Evolutionary conservation across 129 eudicot genomes (phyloP), one percentile per base, ranked within the genome.

Genomic region (Rutidosis leptorrhynchoides): DNA sequence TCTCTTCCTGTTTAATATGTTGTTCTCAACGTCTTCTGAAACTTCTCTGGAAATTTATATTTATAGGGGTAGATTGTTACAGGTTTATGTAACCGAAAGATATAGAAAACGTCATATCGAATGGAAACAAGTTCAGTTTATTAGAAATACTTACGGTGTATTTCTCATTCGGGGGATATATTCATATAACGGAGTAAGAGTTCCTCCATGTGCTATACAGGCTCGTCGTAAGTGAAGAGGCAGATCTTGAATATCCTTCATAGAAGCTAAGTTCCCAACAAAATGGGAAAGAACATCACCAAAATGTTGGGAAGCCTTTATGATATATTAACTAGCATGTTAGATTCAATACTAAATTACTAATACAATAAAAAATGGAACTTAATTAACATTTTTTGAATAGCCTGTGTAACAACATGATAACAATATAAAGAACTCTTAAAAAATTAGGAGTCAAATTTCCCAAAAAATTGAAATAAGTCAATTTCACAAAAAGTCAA

Each of bases 261-360:
- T 63, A 33, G 90, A 84, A 65, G 93, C 90, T 62, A 94, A 79
- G 71, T 75, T 76, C 72, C 90, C 90, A 82, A 86, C 81, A 78
- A 86, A 94, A 48, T 77, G 78, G 68, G 90, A 84, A 57, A 94
- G 84, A 51, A 94, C 89, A 70, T 94, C 87, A 67, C 97, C 97
- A 55, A 94, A 94, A 84, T 94, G 95, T 76, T 89, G 99, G 72
- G 99, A 94, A 75, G 99, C 99, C 99, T 94, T 48, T 72, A 42
- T 48, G 10, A 67, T 17, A 58, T 58, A 71, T 65, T 26, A n/a
- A n/a, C n/a, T 3, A 64, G 8, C 58, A 71, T 58, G 69, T 77
- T 56, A 66, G 67, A 69, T 26, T 10, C 25, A 67, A 74, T 22
- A n/a, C n/a, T n/a, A n/a, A n/a, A n/a, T n/a, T n/a, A n/a, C n/a